A percentile compares a stretch with the other conserved stretches of the same genome.
These are phyloP conservation scores for Oxyria digyna DNA, from an alignment of 148 eudicot genomes.

Conservation along the genomic window DNA sequence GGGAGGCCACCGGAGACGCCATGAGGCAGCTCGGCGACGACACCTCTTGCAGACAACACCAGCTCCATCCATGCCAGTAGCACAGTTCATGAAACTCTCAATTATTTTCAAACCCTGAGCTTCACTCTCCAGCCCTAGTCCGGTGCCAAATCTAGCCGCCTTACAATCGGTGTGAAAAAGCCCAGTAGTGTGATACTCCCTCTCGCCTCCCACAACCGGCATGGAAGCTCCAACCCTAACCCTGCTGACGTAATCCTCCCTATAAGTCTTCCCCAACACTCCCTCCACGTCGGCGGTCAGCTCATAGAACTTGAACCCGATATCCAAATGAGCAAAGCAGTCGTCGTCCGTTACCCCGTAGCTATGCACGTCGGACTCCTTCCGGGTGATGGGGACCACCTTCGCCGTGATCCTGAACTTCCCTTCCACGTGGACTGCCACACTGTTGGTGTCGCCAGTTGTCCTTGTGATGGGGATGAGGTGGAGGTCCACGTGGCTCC, in stretches of 20 bases:
- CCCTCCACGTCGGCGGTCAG: slow-evolving; percentile 25
- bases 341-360: slow-evolving; percentile 29
- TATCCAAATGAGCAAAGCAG: slow-evolving; percentile 40
- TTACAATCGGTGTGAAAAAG: slow-evolving; percentile 32
- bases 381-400: slow-evolving; percentile 35
- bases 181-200: slow-evolving; percentile 19
- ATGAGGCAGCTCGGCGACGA: no score
- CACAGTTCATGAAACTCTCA: slow-evolving; percentile 20
- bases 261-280: slow-evolving; percentile 40
- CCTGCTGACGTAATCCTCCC: slow-evolving; percentile 27
- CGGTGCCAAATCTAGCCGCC: slow-evolving; percentile 18
- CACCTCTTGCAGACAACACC: slow-evolving; percentile 39
- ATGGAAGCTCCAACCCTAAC: slow-evolving; percentile 26
- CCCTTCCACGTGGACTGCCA: slow-evolving; percentile 22
- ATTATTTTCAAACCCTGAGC: neutral
- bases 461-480: slow-evolving; percentile 18
- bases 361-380: slow-evolving; percentile 33
- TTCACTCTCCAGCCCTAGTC: neutral
- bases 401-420: slow-evolving; percentile 23
- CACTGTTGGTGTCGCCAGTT: slow-evolving; percentile 14
- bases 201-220: slow-evolving; percentile 34
- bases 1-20: no score
- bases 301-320: slow-evolving; percentile 28
- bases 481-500: slow-evolving; percentile 19
- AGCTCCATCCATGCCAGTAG: slow-evolving; percentile 29